A percentile compares a stretch with the other conserved stretches of the same genome.
Evolutionary conservation across 495 filamentous ascomycete species (phyloP).

Genomic region (Penicillium egyptiacum): DNA sequence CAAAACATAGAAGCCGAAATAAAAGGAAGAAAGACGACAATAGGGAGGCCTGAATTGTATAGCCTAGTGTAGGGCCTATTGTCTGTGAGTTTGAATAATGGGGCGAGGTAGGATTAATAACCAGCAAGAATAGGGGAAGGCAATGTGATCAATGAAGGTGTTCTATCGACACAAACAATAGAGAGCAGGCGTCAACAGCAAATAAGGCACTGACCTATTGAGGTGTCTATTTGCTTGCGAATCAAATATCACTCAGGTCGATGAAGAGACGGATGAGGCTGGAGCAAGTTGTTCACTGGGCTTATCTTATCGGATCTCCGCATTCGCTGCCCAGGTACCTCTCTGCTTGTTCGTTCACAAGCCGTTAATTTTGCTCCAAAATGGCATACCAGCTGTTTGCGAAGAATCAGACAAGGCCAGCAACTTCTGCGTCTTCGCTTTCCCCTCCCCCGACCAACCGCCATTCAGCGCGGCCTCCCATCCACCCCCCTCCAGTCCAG

Average conservation of each 20-base stretch:
- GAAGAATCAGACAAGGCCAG: constrained; percentile 34
- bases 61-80: constrained; percentile 2
- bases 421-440: constrained; percentile 29
- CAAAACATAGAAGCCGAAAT: constrained; percentile 3
- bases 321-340: constrained; percentile 19
- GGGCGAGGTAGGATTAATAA: not conserved
- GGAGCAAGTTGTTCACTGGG: constrained; percentile 25
- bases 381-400: constrained; percentile 48
- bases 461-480: constrained; percentile 29
- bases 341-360: constrained; percentile 7
- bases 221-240: constrained; percentile 14
- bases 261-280: constrained; percentile 14
- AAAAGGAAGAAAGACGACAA: not conserved
- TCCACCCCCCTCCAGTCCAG: constrained; percentile 34
- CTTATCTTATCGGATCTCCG: constrained; percentile 51
- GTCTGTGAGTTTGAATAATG: constrained; percentile 11
- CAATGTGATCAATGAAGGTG: not conserved
- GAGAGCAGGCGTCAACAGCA: not conserved
- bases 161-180: constrained; percentile 1
- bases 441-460: constrained; percentile 9
- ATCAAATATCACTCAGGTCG: constrained; percentile 3
- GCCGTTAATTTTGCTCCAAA: constrained; percentile 3
- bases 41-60: constrained; percentile 6
- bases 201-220: constrained; percentile 17
- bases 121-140: constrained; percentile 12